Conservation (phyloP, 1,284 basidiomycete genomes). For the Irpex lacteus region DNA sequence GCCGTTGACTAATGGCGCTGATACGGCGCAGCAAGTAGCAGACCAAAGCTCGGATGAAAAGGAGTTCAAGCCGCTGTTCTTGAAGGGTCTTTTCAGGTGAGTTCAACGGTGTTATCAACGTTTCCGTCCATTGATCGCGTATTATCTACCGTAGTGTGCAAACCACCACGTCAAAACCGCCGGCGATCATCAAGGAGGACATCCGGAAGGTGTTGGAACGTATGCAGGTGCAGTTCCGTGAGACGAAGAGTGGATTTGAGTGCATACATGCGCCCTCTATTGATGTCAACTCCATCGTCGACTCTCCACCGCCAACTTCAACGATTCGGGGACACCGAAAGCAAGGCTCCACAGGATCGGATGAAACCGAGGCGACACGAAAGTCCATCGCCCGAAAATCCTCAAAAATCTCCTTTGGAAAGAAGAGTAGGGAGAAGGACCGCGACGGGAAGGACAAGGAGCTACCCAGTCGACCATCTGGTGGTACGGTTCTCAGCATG, state of each 20-base stretch:
- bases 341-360: conserved; percentile 46
- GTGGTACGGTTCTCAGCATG: conserved; percentile 49
- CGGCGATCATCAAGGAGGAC: conserved; percentile 78
- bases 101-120: conserved; percentile 22
- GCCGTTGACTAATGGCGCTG: conserved; percentile 30
- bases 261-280: conserved; percentile 95
- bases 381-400: conserved; percentile 68
- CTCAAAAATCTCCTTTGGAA: conserved; percentile 70
- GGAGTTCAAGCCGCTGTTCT: conserved; percentile 85
- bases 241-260: conserved; percentile 91
- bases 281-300: conserved; percentile 73
- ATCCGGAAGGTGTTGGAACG: conserved; percentile 86
- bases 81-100: conserved; percentile 87
- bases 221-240: conserved; percentile 92
- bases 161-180: conserved; percentile 91
- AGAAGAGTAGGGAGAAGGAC: conserved; percentile 43
- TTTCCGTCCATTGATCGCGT: conserved; percentile 4
- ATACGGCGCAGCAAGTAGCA: conserved; percentile 26
- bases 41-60: conserved; percentile 44
- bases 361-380: conserved; percentile 46
- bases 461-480: conserved; percentile 49
- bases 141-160: conserved; percentile 61
- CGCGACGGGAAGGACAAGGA: conserved; percentile 39
- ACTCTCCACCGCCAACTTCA: conserved; percentile 20
- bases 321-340: conserved; percentile 40